Base-by-base conservation (phyloP, 495 filamentous ascomycete species). In the Penicillium robsamsonii region DNA sequence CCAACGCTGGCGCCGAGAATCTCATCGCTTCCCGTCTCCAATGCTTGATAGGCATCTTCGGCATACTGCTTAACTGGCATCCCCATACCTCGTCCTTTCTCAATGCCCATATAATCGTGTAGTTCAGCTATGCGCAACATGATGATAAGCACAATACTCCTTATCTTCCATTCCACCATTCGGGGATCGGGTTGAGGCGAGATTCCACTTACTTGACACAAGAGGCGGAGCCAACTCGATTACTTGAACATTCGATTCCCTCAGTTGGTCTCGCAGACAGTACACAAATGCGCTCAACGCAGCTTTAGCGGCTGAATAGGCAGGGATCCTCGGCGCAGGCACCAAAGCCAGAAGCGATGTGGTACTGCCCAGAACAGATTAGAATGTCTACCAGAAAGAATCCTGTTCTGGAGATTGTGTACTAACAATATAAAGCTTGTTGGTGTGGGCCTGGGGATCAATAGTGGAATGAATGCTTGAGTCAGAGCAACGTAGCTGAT, bases 191-290 rank as follows among this genome's bases (percentile, higher is more conserved):
- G 8, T 13, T 24, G 6, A 2, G 8, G 3, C 1, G n/a, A 41
- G 33, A 35, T 30, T 13, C 35, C 31, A 68, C 67, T 50, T 56
- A 72, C 68, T 90, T 72, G 86, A 83, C 25, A 90, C 85, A 3
- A 83, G 78, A 4, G 87, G 86, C 6, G 86, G 86, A 43, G 85
- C 74, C 13, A 89, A 66, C 70, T 91, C 87, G 29, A 89, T 70
- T 4, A 90, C 76, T 38, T 77, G 78, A 22, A 88, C 69, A 42
- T 75, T 70, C 12, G 72, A 72, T 0, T 70, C 61, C 41, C 67
- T 65, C 0, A 91, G 68, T 69, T 89, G 84, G 38, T 81, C 76
- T 0, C 86, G 80, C 12, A 90, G 70, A 15, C 73, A 77, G 48
- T 87, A 77, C 15, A 70, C 55, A 61, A 77, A 82, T 3, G 65